phyloP scores from a whole-genome alignment of 2,329 filamentous ascomycete genomes.

The Claviceps spartinae region DNA sequence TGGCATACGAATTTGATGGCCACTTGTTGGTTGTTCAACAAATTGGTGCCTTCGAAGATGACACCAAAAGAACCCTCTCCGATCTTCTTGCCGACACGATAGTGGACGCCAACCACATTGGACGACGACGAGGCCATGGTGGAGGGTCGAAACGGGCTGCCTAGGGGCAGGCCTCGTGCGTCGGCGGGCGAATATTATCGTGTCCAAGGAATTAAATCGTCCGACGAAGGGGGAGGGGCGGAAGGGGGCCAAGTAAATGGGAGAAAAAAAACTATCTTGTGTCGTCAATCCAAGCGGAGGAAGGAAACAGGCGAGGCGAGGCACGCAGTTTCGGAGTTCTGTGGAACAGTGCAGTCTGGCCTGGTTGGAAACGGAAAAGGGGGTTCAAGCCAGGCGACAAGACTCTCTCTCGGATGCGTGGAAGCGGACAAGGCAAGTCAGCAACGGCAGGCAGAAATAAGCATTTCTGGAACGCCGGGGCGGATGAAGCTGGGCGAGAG shows the following conservation, averaged over 20 bases:
- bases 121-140: slow-evolving; percentile 78
- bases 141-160: slow-evolving; percentile 10
- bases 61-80: slow-evolving; percentile 97
- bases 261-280: slow-evolving; percentile 1
- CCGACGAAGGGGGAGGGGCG: neutral
- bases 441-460: slow-evolving; percentile 10
- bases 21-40: slow-evolving; percentile 97
- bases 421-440: slow-evolving; percentile 6
- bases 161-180: slow-evolving; percentile 4
- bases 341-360: slow-evolving; percentile 7
- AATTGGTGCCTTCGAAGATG: slow-evolving; percentile 96
- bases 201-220: neutral
- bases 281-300: slow-evolving; percentile 6
- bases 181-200: slow-evolving; percentile 3
- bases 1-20: slow-evolving; percentile 93
- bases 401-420: slow-evolving; percentile 2
- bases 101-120: slow-evolving; percentile 97
- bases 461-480: slow-evolving; percentile 9
- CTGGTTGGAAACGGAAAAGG: neutral
- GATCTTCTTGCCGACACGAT: slow-evolving; percentile 98
- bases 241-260: neutral
- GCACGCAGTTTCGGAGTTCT: slow-evolving; percentile 5
- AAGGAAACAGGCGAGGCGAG: slow-evolving; percentile 5
- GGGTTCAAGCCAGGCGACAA: slow-evolving; percentile 3
- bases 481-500: neutral